phyloP scores from a whole-genome alignment of 345 rosid genomes.

The Bruguiera sexangula region DNA sequence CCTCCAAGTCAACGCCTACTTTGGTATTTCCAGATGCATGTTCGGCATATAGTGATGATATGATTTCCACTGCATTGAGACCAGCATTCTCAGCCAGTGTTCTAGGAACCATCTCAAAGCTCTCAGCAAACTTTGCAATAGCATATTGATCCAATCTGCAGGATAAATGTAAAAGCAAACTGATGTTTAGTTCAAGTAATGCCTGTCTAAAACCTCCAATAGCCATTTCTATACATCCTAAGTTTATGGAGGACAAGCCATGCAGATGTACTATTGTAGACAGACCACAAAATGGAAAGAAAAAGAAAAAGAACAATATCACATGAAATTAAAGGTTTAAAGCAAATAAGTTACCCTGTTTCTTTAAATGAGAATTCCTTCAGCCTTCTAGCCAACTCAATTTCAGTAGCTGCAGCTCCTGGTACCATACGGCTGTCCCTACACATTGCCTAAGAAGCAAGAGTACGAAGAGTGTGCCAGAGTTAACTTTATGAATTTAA shows the following conservation, averaged over 20 bases:
- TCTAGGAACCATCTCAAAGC: conserved; percentile 93
- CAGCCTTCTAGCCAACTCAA: conserved; percentile 88
- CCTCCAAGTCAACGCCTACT: conserved; percentile 86
- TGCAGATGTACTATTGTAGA: neutral
- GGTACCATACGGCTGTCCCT: conserved; percentile 91
- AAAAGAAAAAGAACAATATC: neutral
- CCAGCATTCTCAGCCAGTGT: conserved; percentile 96
- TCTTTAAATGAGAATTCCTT: conserved; percentile 90
- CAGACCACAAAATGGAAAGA: conserved; percentile 1
- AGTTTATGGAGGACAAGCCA: neutral
- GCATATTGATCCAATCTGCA: conserved; percentile 97
- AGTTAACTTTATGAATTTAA: neutral
- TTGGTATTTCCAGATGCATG: conserved; percentile 88
- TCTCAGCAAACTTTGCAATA: conserved; percentile 88
- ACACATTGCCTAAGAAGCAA: conserved; percentile 78
- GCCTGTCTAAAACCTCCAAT: neutral
- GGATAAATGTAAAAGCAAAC: conserved; percentile 7
- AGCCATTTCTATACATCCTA: neutral
- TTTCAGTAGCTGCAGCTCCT: conserved; percentile 96
- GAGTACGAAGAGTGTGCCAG: neutral
- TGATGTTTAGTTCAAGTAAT: neutral
- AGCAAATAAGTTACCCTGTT: conserved; percentile 57
- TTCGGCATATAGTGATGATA: conserved; percentile 80
- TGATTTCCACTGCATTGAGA: conserved; percentile 90
- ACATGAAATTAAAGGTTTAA: neutral